Conservation (phyloP, 352 stramenopile species). For the Globisporangium cederbergense region DNA sequence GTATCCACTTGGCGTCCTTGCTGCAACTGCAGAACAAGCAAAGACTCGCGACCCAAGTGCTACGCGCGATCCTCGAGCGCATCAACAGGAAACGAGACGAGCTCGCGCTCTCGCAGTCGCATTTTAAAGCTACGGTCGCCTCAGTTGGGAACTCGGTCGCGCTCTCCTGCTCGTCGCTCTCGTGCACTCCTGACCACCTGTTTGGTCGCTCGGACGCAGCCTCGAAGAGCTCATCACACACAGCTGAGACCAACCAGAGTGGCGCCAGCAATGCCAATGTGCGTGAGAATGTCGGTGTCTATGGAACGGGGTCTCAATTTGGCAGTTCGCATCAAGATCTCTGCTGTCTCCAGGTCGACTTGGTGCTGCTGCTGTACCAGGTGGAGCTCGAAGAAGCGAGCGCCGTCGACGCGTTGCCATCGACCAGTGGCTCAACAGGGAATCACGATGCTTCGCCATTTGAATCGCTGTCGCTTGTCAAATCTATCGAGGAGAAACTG, state of each 20-base stretch:
- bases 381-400: constrained; percentile 48
- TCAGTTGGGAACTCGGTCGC: constrained; percentile 6
- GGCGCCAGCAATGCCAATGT: constrained; percentile 4
- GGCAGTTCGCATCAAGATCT: constrained; percentile 49
- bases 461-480: constrained; percentile 12
- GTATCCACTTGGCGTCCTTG: constrained; percentile 34
- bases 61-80: constrained; percentile 31
- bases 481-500: constrained; percentile 28
- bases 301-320: constrained; percentile 53
- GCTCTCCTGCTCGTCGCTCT: constrained; percentile 35
- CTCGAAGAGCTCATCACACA: not conserved
- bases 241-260: not conserved
- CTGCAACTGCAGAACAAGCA: constrained; percentile 26
- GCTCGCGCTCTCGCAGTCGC: constrained; percentile 27
- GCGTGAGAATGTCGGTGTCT: constrained; percentile 38
- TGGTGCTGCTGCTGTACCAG: constrained; percentile 47
- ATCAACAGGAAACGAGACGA: constrained; percentile 39
- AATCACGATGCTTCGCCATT: not conserved
- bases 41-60: constrained; percentile 31
- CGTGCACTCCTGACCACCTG: constrained; percentile 19
- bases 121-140: constrained; percentile 26
- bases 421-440: not conserved
- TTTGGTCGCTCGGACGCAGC: constrained; percentile 16
- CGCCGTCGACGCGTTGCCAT: constrained; percentile 25
- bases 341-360: constrained; percentile 52